A percentile compares a stretch with the other conserved stretches of the same genome.
Evolutionary conservation across 108 stramenopile genomes (phyloP).

Genomic region (Skeletonema grethae): DNA sequence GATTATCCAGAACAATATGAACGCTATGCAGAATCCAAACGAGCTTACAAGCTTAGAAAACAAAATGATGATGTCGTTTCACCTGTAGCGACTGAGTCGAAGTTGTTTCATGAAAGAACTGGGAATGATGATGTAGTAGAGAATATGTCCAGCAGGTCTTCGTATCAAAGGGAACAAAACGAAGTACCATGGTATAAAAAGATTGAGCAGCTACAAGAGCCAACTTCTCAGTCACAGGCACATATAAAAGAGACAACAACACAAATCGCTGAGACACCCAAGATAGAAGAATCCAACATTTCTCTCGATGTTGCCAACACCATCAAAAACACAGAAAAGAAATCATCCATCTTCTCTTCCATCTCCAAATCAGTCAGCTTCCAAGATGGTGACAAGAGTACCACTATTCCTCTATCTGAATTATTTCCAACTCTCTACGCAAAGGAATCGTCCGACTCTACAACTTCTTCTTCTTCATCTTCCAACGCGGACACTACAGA

Average conservation of each 20-base stretch:
- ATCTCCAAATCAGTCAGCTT: slow-evolving; percentile 25
- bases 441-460: neutral
- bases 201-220: neutral
- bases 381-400: neutral
- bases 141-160: neutral
- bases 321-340: neutral
- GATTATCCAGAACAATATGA: slow-evolving; percentile 40
- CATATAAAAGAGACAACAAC: neutral
- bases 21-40: slow-evolving; percentile 14
- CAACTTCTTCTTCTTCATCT: neutral
- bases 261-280: neutral
- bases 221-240: neutral
- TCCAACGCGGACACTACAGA: neutral
- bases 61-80: neutral
- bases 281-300: neutral
- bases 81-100: neutral
- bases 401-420: slow-evolving; percentile 15
- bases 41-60: slow-evolving; percentile 4
- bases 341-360: slow-evolving; percentile 31
- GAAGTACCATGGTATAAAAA: slow-evolving; percentile 1
- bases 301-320: neutral
- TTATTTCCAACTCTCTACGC: slow-evolving; percentile 24
- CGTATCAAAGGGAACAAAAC: neutral
- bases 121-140: neutral
- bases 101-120: neutral